phyloP scores from a whole-genome alignment of 176 grass and related monocot species.

The Lolium multiflorum region DNA sequence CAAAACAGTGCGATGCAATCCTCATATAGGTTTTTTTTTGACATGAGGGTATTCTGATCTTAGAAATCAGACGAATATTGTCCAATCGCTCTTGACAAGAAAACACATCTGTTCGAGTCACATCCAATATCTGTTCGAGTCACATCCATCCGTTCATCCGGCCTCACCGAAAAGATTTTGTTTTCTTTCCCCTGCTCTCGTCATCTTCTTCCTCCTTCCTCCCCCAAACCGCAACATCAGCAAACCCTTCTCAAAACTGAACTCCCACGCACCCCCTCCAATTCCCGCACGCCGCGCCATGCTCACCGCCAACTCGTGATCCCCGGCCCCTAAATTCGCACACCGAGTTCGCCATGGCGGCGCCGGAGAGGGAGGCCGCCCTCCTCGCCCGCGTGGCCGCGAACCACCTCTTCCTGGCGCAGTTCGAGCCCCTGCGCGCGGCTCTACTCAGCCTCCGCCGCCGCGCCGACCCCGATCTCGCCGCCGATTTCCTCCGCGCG shows the following conservation, averaged over 20 bases:
- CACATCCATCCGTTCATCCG: constrained; percentile 2
- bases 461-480: constrained; percentile 62
- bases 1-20: too few relatives aligned
- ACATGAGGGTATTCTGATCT: too few relatives aligned
- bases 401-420: constrained; percentile 90
- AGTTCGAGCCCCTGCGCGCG: constrained; percentile 92
- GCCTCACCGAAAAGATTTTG: neutral
- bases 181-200: neutral
- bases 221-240: neutral
- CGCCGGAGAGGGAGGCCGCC: constrained; percentile 72
- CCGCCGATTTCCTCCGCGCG: constrained; percentile 62
- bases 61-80: neutral
- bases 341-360: constrained; percentile 32
- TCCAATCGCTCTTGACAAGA: neutral
- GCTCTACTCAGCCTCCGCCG: constrained; percentile 85
- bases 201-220: neutral
- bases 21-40: too few relatives aligned
- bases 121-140: neutral
- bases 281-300: constrained; percentile 27
- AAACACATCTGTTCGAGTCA: neutral
- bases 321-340: neutral
- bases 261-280: neutral
- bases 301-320: constrained; percentile 39
- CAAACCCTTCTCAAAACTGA: constrained; percentile 29
- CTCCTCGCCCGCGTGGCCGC: constrained; percentile 80